A percentile compares a stretch with the other conserved stretches of the same genome.
These are phyloP conservation scores for Trichophaea hybrida DNA, from an alignment of 2,329 filamentous ascomycete species.

Conservation along the genomic window DNA sequence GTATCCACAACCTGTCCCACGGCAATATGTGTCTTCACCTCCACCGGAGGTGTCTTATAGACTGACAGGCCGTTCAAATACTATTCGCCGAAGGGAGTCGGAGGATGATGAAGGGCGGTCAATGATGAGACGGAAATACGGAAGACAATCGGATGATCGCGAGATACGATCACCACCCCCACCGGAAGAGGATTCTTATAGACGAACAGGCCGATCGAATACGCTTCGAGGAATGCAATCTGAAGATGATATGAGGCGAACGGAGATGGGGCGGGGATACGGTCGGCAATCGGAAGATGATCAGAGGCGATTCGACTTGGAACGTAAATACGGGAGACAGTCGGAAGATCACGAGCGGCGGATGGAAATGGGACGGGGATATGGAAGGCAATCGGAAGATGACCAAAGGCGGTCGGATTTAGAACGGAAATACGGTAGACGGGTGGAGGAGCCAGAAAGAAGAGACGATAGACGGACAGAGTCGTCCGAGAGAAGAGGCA, in stretches of 20 bases:
- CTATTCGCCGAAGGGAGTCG: not conserved
- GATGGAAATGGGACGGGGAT: not conserved
- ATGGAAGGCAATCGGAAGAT: too few relatives aligned
- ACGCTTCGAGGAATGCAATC: too few relatives aligned
- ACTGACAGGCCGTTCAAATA: not conserved
- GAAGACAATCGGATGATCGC: too few relatives aligned
- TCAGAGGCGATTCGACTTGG: too few relatives aligned
- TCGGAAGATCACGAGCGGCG: not conserved
- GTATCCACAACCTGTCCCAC: not conserved
- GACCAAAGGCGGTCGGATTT: too few relatives aligned
- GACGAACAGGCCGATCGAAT: too few relatives aligned
- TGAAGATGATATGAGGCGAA: too few relatives aligned
- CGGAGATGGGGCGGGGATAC: too few relatives aligned
- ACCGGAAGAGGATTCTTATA: too few relatives aligned
- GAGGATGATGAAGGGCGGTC: not conserved
- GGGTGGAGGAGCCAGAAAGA: not conserved
- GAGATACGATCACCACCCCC: too few relatives aligned
- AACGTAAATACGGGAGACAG: not conserved
- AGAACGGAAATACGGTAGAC: not conserved
- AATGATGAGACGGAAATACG: too few relatives aligned
- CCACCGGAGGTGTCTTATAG: conserved; percentile 11
- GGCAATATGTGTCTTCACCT: not conserved
- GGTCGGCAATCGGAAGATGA: too few relatives aligned
- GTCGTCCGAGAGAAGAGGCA: conserved; percentile 1
- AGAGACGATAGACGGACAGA: not conserved